Evolutionary conservation across 176 grass and related monocot genomes (phyloP).

Genomic region (Oryza nivara): DNA sequence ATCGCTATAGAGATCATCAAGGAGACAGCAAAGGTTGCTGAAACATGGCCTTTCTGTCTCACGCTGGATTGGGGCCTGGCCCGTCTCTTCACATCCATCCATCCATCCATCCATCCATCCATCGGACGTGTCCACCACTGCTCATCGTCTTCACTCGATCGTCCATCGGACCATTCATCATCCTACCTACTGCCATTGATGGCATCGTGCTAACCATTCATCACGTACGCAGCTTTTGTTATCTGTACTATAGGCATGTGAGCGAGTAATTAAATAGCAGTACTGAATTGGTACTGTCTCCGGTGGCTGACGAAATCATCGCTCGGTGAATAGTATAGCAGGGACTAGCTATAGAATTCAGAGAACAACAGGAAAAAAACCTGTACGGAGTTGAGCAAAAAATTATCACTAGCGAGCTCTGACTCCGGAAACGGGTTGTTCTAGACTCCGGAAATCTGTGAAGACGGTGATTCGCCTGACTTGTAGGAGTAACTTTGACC

Average conservation of each 20-base stretch:
- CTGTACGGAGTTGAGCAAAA: too few relatives aligned
- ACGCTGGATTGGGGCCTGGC: background rate
- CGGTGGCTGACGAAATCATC: too few relatives aligned
- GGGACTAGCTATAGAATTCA: too few relatives aligned
- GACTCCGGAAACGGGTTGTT: too few relatives aligned
- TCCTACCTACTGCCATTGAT: background rate
- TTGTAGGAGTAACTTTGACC: background rate
- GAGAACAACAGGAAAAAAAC: too few relatives aligned
- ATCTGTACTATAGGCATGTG: background rate
- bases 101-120: too few relatives aligned
- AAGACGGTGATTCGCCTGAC: background rate
- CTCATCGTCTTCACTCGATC: background rate
- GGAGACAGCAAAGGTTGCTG: too few relatives aligned
- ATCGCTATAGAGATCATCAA: background rate
- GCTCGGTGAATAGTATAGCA: too few relatives aligned
- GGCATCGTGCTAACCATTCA: background rate
- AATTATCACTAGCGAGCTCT: too few relatives aligned
- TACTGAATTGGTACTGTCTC: background rate
- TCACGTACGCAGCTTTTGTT: background rate
- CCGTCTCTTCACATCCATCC: too few relatives aligned
- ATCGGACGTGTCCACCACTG: too few relatives aligned
- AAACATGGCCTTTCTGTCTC: background rate
- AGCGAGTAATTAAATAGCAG: background rate
- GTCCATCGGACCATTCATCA: background rate
- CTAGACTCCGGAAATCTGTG: background rate